phyloP scores from a whole-genome alignment of 768 basidiomycete genomes.

The Dioszegia crocea region DNA sequence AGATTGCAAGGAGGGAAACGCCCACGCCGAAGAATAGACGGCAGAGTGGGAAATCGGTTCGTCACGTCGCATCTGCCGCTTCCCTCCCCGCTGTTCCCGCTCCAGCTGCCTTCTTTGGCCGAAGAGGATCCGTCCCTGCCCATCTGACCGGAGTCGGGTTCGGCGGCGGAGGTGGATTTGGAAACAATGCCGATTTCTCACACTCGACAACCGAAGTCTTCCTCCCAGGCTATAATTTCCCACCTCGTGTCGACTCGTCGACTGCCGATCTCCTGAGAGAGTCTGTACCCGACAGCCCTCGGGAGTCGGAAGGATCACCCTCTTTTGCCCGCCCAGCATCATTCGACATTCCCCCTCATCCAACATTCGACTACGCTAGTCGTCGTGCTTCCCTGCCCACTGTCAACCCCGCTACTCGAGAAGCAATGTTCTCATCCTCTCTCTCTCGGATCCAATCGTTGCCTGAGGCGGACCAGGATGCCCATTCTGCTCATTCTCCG shows the following conservation, averaged over 20 bases:
- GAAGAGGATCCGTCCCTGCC: conserved; percentile 12
- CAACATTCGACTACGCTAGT: conserved; percentile 2
- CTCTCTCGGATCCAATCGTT: conserved; percentile 36
- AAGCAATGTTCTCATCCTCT: background rate
- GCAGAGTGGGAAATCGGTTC: background rate
- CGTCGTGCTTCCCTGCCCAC: conserved; percentile 29
- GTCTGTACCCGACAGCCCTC: conserved; percentile 1
- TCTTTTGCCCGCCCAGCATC: background rate
- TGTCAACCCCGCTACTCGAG: background rate
- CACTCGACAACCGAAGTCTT: conserved; percentile 23
- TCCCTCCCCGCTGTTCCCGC: background rate
- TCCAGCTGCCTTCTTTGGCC: background rate
- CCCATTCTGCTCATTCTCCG: background rate
- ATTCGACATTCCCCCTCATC: conserved; percentile 1
- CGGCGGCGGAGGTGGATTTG: too few species aligned
- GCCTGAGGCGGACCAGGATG: conserved; percentile 25
- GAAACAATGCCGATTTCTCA: background rate
- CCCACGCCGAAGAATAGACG: conserved; percentile 5
- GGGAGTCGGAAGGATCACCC: background rate
- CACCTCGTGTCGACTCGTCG: conserved; percentile 15
- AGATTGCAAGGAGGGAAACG: conserved; percentile 21
- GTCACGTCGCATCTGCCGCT: background rate
- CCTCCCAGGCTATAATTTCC: conserved; percentile 34
- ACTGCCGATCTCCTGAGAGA: conserved; percentile 1
- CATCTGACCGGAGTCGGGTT: background rate